Base-by-base conservation (phyloP, 192 early-diverging fungal genomes). In the Powellomyces hirtus region DNA sequence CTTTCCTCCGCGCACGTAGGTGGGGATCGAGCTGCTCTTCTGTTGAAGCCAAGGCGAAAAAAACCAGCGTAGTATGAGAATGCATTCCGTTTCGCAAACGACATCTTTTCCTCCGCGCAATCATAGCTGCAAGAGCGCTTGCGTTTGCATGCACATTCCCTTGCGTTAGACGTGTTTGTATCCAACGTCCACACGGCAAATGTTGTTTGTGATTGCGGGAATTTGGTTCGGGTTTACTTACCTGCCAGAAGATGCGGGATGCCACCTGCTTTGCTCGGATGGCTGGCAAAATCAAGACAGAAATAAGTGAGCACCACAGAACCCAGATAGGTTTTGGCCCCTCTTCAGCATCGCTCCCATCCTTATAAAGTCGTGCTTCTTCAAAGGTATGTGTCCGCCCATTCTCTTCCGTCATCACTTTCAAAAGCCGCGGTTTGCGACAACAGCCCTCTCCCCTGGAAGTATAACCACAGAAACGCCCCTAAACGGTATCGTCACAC, bases 1-100 rank as follows among this genome's bases (percentile, higher is more conserved):
- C 65, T 67, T 67, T 55, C 65, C 65, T 56, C 53, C 53, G 20
- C 65, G 65, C 27, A 67, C 55, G 53, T 67, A 67, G 18, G 65
- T 67, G 5, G 65, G 65, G 55, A 67, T 58, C 34, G 55, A 20
- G 65, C 42, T 50, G 18, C 30, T 16, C 40, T 67, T 67, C 65
- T 67, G 42, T 29, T 52, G 22, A 31, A 31, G 30, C 18, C 7
- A 20, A 51, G 14, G 0, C 36, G 33, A 6, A 8, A 8, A 57
- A 33, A 53, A 53, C 10, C n/a, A 8, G 8, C 18, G 11, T 16
- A 53, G 24, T 16, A 53, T 10, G 52, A 24, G 11, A 16, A 16
- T 22, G 18, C 14, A 16, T 27, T 27, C 35, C n/a, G 14, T 37
- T 16, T 36, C 16, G 16, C 16, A 42, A 35, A 62, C 4, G 18